Evolutionary conservation across 345 rosid species (phyloP).

Genomic region (Euphorbia pulcherrima): DNA sequence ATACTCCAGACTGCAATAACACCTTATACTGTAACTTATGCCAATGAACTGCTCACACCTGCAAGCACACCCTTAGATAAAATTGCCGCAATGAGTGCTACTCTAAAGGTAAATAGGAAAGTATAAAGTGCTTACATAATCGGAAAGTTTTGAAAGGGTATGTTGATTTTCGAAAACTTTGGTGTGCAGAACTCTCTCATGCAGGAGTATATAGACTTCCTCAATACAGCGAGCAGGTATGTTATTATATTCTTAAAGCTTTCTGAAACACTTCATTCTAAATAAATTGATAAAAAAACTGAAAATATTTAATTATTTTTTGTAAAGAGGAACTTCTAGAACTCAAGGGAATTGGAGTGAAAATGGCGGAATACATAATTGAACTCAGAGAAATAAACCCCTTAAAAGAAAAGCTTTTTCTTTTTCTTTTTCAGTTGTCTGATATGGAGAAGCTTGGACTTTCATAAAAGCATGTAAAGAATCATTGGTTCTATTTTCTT

Average conservation of each 20-base stretch:
- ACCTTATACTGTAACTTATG: conserved; percentile 22
- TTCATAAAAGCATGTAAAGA: conserved; percentile 62
- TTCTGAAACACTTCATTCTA: not conserved
- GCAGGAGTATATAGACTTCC: conserved; percentile 57
- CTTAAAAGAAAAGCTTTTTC: conserved; percentile 24
- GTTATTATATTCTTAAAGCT: not conserved
- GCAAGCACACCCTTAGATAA: conserved; percentile 50
- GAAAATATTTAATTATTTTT: conserved; percentile 5
- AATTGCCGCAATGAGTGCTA: conserved; percentile 48
- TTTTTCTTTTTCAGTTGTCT: conserved; percentile 52
- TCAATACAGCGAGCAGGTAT: conserved; percentile 77
- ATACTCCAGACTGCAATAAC: conserved; percentile 68
- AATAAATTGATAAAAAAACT: conserved; percentile 17
- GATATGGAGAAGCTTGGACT: conserved; percentile 84
- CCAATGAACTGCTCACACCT: conserved; percentile 25
- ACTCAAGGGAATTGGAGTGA: conserved; percentile 83
- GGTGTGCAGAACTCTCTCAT: conserved; percentile 51
- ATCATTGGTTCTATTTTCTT: too few relatives aligned
- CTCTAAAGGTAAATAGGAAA: conserved; percentile 48
- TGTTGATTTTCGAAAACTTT: conserved; percentile 15
- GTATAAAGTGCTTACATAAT: too few relatives aligned
- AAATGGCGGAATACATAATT: conserved; percentile 65
- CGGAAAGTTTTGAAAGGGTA: too few relatives aligned
- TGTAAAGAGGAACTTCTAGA: conserved; percentile 73
- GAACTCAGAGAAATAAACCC: conserved; percentile 69